phyloP scores from a whole-genome alignment of 2,329 filamentous ascomycete genomes.

The Xylariaceae sp. region DNA sequence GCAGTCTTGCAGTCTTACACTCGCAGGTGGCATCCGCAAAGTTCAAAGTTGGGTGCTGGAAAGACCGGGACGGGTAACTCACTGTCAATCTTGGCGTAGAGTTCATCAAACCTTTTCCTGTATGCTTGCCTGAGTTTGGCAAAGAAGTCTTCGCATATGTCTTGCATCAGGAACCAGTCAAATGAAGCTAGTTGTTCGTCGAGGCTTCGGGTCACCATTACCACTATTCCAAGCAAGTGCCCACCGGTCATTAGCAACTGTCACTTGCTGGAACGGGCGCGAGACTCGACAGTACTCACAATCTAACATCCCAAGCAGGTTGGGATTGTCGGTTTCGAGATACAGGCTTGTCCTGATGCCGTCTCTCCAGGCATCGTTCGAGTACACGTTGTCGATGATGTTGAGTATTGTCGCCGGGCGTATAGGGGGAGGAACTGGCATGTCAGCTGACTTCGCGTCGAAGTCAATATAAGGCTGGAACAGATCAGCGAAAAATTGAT shows the following conservation, averaged over 20 bases:
- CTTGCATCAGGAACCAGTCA: slow-evolving; percentile 8
- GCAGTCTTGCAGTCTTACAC: background rate
- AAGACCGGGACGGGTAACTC: background rate
- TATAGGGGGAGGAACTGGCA: background rate
- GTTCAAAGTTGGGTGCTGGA: background rate
- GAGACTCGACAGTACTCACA: background rate
- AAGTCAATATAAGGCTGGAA: background rate
- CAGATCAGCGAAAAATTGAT: background rate
- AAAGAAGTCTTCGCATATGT: slow-evolving; percentile 8
- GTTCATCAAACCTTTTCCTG: background rate
- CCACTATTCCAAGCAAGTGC: background rate
- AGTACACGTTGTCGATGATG: background rate
- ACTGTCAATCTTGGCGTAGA: background rate
- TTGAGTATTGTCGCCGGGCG: background rate
- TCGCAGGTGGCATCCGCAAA: background rate
- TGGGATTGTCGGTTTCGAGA: background rate
- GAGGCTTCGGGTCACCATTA: background rate
- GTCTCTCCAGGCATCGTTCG: background rate
- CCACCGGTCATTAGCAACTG: background rate
- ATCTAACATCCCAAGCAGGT: slow-evolving; percentile 1
- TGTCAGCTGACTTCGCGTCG: too few species aligned
- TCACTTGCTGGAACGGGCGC: background rate
- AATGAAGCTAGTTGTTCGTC: slow-evolving; percentile 3
- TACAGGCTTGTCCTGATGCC: background rate
- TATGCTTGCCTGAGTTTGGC: background rate